Base-by-base conservation (phyloP, 2,329 filamentous ascomycete species). In the Alternaria sp. region DNA sequence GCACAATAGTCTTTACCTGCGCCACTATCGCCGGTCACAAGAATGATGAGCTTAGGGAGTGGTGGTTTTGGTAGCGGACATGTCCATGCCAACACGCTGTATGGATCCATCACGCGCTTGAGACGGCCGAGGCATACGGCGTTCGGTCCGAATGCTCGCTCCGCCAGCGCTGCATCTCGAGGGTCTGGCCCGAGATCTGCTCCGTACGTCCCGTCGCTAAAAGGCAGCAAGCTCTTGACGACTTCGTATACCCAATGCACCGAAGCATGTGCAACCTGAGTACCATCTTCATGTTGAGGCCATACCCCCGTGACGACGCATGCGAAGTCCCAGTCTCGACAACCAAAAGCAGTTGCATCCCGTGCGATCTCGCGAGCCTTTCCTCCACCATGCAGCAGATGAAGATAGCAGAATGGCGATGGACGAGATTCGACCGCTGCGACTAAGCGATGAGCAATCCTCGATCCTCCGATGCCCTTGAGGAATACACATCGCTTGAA, bases 401-500 rank as follows among this genome's bases (percentile, higher is more conserved):
- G 86, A 48, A 89, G 73, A 75, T 89, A 89, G 72, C 85, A 88
- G 13, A 85, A 68, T 37, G 80, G 75, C 0, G 84, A 80, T 2
- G 86, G 85, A 40, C 83, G 80, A 59, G 60, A 74, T 41, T 80
- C 56, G 4, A 88, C 17, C 5, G 85, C 84, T 2, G 66, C 56
- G 13, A 82, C 54, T 42, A 89, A 73, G 5, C 65, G 64, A 1
- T 75, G 45, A 24, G 72, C 66, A 0, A 85, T 37, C 2, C 72
- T 52, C 2, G 2, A 37, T 49, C 54, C 57, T 60, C 78, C 78
- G 11, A 88, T 82, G 36, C 68, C 0, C 57, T 83, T 84, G 7
- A 89, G 71, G 65, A 89, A 88, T 29, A 89, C 40, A 69, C 86
- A 89, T 65, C 87, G 81, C 76, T 89, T 88, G 78, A 89, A 88